Percentiles rank a stretch among this genome's conserved stretches.
phyloP scores from a whole-genome alignment of 2,329 filamentous ascomycete genomes.

The Hirsutella thompsonii region DNA sequence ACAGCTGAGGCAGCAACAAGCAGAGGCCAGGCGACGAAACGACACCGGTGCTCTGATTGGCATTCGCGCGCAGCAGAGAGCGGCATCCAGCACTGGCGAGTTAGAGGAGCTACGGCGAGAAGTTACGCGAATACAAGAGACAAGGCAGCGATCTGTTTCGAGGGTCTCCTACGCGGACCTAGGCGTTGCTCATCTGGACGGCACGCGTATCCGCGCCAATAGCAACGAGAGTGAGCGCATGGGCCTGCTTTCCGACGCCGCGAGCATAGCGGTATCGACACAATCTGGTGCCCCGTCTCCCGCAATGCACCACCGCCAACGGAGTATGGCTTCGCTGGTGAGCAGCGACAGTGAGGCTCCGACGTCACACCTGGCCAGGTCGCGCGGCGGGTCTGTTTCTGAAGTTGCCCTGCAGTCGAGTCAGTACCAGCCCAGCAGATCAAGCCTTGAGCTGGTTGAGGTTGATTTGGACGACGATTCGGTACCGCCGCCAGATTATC shows the following conservation, averaged over 20 bases:
- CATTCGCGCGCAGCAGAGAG: conserved; percentile 44
- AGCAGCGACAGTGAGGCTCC: conserved; percentile 36
- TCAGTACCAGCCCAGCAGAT: conserved; percentile 28
- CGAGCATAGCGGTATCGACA: conserved; percentile 39
- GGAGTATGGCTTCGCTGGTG: conserved; percentile 41
- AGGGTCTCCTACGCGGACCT: conserved; percentile 67
- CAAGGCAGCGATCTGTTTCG: conserved; percentile 55
- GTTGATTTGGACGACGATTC: conserved; percentile 32
- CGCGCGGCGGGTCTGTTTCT: conserved; percentile 27
- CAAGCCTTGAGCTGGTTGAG: conserved; percentile 39
- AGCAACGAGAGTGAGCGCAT: conserved; percentile 61
- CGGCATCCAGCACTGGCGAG: conserved; percentile 32
- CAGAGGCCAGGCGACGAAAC: conserved; percentile 59
- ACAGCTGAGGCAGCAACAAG: conserved; percentile 53
- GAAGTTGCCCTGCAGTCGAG: conserved; percentile 23
- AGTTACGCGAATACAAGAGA: conserved; percentile 42
- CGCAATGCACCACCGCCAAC: conserved; percentile 27
- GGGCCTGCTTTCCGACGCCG: conserved; percentile 59
- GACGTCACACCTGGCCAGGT: conserved; percentile 14
- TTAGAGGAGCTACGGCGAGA: conserved; percentile 46
- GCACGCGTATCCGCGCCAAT: conserved; percentile 59
- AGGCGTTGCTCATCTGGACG: conserved; percentile 65
- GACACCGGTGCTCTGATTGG: conserved; percentile 58
- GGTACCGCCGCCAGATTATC: conserved; percentile 43
- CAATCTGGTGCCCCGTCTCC: conserved; percentile 19